phyloP scores from a whole-genome alignment of 1,139 yeast genomes.

The Hyphopichia pseudoburtonii region DNA sequence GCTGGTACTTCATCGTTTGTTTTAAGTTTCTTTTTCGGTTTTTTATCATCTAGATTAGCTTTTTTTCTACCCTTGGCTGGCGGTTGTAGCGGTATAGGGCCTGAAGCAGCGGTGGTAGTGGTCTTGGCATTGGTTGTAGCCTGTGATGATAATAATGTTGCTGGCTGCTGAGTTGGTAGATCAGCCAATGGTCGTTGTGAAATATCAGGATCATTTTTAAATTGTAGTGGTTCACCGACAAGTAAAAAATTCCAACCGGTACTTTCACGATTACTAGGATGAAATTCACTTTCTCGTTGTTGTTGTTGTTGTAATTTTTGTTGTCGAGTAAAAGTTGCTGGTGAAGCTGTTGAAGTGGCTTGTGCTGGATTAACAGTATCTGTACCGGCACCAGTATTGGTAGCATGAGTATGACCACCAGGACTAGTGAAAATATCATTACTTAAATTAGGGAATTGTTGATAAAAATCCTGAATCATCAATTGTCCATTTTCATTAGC shows the following conservation, averaged over 20 bases:
- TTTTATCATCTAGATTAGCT: no score
- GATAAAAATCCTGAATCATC: slow-evolving; percentile 44
- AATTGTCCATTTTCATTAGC: slow-evolving; percentile 45
- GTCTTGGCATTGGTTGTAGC: no score
- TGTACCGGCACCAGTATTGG: neutral
- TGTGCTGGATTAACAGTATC: neutral
- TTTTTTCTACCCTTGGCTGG: no score
- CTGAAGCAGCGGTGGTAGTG: neutral
- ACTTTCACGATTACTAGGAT: slow-evolving; percentile 5
- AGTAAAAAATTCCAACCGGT: slow-evolving; percentile 35
- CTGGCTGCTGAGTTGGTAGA: no score
- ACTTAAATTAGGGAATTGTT: slow-evolving; percentile 44
- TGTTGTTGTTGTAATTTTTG: neutral
- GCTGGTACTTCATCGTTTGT: slow-evolving; percentile 7
- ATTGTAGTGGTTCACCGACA: slow-evolving; percentile 26
- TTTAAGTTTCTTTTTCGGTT: slow-evolving; percentile 7
- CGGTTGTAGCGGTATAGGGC: no score
- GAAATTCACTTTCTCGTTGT: slow-evolving; percentile 1
- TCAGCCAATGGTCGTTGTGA: neutral
- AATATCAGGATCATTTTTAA: slow-evolving; percentile 7
- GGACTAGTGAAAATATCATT: slow-evolving; percentile 36
- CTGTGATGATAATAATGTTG: no score
- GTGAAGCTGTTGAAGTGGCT: neutral
- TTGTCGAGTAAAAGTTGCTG: slow-evolving; percentile 5
- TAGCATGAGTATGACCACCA: neutral